These are phyloP conservation scores for Elaeis guineensis DNA, from an alignment of 176 grass and related monocot species.

Conservation along the genomic window DNA sequence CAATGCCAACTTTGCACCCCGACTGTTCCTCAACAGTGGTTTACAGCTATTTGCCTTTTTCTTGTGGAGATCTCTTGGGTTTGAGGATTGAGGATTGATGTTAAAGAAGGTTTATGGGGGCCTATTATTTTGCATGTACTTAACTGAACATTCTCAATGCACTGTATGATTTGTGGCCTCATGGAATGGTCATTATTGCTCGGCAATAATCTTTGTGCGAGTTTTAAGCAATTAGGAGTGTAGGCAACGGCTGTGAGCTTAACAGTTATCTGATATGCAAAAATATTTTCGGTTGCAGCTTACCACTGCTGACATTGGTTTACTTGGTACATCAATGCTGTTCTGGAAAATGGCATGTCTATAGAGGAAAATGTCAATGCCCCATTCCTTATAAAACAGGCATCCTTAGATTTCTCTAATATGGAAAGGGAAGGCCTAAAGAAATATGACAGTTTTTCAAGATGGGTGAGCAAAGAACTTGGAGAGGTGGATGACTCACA, in stretches of 20 bases:
- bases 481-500: slow-evolving; percentile 66
- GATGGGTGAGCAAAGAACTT: slow-evolving; percentile 94
- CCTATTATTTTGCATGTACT: slow-evolving; percentile 1
- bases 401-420: slow-evolving; percentile 58
- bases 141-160: not conserved
- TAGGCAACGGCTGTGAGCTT: too few relatives aligned
- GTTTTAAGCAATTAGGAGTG: not conserved
- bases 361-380: slow-evolving; percentile 28
- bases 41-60: too few relatives aligned
- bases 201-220: not conserved
- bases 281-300: slow-evolving; percentile 28
- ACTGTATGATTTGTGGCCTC: too few relatives aligned
- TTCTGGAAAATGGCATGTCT: slow-evolving; percentile 29
- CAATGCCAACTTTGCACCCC: too few relatives aligned
- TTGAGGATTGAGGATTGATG: too few relatives aligned
- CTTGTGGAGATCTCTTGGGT: too few relatives aligned
- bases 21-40: too few relatives aligned
- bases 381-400: slow-evolving; percentile 47
- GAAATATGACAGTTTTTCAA: slow-evolving; percentile 94
- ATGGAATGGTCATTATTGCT: not conserved
- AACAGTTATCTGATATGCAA: too few relatives aligned
- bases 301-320: slow-evolving; percentile 25
- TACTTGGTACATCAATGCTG: slow-evolving; percentile 30
- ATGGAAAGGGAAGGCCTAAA: slow-evolving; percentile 69
- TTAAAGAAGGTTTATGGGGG: too few relatives aligned